Evolutionary conservation across 441 rosid species (phyloP).

Genomic region (Macaranga tanarius): DNA sequence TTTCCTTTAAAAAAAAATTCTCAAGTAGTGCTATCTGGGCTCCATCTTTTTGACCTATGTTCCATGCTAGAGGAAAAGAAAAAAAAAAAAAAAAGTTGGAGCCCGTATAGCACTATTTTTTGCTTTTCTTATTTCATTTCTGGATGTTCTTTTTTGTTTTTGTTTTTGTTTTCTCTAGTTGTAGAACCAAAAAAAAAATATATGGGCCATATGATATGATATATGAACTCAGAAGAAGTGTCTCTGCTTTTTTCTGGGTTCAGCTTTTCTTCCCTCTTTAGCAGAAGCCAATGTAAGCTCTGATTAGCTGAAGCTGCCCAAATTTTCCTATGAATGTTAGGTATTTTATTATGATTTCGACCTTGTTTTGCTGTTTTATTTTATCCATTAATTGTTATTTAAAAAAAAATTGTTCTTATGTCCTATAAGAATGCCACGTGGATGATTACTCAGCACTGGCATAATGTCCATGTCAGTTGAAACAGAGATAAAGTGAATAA

Average conservation of each 20-base stretch:
- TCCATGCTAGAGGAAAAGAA: not conserved
- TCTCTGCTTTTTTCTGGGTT: constrained; percentile 30
- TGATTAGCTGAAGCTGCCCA: constrained; percentile 26
- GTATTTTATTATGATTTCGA: not conserved
- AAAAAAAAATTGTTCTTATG: not conserved
- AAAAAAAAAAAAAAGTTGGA: constrained; percentile 30
- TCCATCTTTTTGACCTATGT: constrained; percentile 37
- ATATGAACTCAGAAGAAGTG: constrained; percentile 21
- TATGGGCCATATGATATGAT: constrained; percentile 13
- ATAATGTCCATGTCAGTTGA: constrained; percentile 19
- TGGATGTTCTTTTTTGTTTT: constrained; percentile 5
- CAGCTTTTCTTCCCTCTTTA: constrained; percentile 26
- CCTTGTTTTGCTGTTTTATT: not conserved
- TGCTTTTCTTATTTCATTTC: constrained; percentile 1
- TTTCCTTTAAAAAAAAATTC: constrained; percentile 9
- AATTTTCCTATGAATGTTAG: constrained; percentile 31
- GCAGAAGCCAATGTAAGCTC: constrained; percentile 32
- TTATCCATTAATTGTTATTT: not conserved
- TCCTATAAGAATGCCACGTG: constrained; percentile 15
- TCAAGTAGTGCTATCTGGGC: constrained; percentile 65
- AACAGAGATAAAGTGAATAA: constrained; percentile 20
- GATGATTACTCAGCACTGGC: constrained; percentile 15
- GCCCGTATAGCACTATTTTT: constrained; percentile 49
- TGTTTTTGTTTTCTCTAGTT: constrained; percentile 12
- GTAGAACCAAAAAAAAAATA: constrained; percentile 32